phyloP scores from a whole-genome alignment of 2,329 filamentous ascomycete species.

The Fusarium sulawesiense region DNA sequence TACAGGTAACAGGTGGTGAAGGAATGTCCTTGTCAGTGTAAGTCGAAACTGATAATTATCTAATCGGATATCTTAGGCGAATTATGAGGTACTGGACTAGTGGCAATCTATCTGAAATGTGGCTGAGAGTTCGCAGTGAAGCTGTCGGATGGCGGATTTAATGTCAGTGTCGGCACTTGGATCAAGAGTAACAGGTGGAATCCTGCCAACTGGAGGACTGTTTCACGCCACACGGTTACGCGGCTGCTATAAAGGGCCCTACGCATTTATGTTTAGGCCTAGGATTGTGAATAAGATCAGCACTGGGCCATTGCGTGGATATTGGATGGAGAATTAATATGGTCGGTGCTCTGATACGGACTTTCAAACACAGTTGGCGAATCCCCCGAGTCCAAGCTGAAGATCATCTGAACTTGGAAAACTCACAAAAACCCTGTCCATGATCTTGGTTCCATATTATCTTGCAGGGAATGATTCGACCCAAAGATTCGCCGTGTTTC shows the following conservation, averaged over 20 bases:
- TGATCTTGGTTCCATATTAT: neutral
- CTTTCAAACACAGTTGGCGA: neutral
- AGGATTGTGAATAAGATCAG: conserved; percentile 16
- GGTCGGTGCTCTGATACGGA: conserved; percentile 23
- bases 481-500: conserved; percentile 26
- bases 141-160: conserved; percentile 1
- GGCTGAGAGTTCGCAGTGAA: conserved; percentile 16
- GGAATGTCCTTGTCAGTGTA: neutral
- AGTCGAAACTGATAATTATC: neutral
- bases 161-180: conserved; percentile 22
- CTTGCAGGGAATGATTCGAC: neutral
- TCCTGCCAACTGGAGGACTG: conserved; percentile 12
- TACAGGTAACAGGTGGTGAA: conserved; percentile 2
- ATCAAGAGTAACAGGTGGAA: conserved; percentile 26
- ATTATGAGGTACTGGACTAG: neutral
- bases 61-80: neutral
- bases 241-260: conserved; percentile 26
- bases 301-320: conserved; percentile 15
- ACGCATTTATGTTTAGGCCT: conserved; percentile 25
- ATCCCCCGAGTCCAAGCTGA: neutral
- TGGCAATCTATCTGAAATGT: conserved; percentile 34
- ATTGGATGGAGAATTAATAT: conserved; percentile 3
- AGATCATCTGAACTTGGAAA: conserved; percentile 29
- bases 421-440: conserved; percentile 1
- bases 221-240: conserved; percentile 33